Conservation (phyloP, 2,329 filamentous ascomycete genomes). For the Fusarium sp. region DNA sequence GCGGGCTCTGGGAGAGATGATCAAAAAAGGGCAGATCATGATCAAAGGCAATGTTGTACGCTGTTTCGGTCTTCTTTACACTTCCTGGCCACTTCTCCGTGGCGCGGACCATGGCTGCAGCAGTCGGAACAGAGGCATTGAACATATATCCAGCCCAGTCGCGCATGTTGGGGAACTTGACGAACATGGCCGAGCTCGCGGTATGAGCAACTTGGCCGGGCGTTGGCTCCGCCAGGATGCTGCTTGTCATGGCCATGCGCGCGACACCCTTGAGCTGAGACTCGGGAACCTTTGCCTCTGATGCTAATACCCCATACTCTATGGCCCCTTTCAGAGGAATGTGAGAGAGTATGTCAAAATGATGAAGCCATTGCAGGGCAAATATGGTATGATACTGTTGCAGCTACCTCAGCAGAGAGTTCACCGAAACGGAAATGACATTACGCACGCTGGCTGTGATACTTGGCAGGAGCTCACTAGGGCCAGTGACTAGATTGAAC, state of each 20-base stretch:
- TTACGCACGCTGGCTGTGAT: constrained; percentile 12
- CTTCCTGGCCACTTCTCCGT: constrained; percentile 12
- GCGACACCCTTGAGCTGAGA: constrained; percentile 13
- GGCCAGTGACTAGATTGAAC: constrained; percentile 9
- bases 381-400: constrained; percentile 13
- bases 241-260: constrained; percentile 19
- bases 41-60: constrained; percentile 16
- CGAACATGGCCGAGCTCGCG: constrained; percentile 10
- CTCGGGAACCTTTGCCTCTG: neutral
- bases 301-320: neutral
- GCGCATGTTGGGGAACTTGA: constrained; percentile 1
- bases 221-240: neutral
- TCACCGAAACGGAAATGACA: no score
- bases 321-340: neutral
- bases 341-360: constrained; percentile 1
- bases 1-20: constrained; percentile 8
- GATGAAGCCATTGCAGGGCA: constrained; percentile 9
- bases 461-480: constrained; percentile 11
- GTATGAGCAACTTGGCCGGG: constrained; percentile 1
- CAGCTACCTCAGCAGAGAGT: no score
- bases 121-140: constrained; percentile 4
- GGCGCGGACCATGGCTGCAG: constrained; percentile 14
- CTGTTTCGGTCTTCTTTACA: constrained; percentile 9
- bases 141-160: constrained; percentile 22
- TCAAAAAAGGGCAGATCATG: constrained; percentile 14